These are phyloP conservation scores for Brassica cretica DNA, from an alignment of 345 rosid genomes.

Conservation along the genomic window DNA sequence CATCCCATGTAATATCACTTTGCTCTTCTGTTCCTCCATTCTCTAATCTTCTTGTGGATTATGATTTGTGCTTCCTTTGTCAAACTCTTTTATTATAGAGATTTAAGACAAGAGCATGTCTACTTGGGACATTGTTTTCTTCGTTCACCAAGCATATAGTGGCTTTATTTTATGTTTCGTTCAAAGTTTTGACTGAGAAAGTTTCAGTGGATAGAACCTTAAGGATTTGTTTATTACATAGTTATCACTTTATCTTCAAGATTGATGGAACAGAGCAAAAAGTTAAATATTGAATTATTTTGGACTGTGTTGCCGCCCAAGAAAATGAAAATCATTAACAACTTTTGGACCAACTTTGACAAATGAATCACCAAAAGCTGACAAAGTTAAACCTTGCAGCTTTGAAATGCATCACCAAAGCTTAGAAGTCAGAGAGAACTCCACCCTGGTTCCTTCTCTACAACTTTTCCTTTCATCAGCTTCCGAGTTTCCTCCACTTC, in stretches of 20 bases:
- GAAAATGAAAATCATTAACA: not conserved
- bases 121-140: not conserved
- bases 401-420: slow-evolving; percentile 4
- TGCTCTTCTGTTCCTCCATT: slow-evolving; percentile 21
- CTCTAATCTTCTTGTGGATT: not conserved
- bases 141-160: slow-evolving; percentile 14
- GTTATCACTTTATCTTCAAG: not conserved
- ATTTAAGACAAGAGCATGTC: not conserved
- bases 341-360: not conserved
- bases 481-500: slow-evolving; percentile 58
- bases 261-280: slow-evolving; percentile 1
- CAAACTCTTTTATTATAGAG: not conserved
- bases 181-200: slow-evolving; percentile 20
- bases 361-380: no score
- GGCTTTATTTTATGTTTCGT: not conserved
- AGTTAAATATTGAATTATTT: not conserved
- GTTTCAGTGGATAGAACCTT: not conserved
- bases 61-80: not conserved
- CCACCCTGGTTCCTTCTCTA: slow-evolving; percentile 68
- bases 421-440: slow-evolving; percentile 47
- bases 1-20: slow-evolving; percentile 41
- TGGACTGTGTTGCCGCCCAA: slow-evolving; percentile 14
- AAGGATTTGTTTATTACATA: not conserved
- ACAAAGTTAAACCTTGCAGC: not conserved
- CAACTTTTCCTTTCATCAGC: slow-evolving; percentile 57